Base-by-base conservation (phyloP, 2,329 filamentous ascomycete genomes). In the Venturiaceae sp. region DNA sequence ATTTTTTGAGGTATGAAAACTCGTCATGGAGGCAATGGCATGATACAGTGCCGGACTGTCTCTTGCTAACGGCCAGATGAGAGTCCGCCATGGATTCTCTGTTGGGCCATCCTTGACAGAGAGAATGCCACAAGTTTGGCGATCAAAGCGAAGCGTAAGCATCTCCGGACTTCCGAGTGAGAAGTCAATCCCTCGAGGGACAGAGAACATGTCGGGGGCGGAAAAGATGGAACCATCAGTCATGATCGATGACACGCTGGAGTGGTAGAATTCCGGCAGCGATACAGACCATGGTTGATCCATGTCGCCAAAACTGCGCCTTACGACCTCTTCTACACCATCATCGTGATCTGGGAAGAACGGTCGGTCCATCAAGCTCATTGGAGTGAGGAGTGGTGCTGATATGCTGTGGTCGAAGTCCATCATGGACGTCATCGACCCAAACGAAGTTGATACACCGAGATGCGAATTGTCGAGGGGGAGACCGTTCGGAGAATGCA, bases 41-140 rank as follows among this genome's bases (percentile, higher is more conserved):
- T 88, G 83, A 63, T 83, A 85, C 36, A 89, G 71, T 2, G 85
- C 84, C 2, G 83, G 82, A 3, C 80, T 85, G 53, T 83, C 77
- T 63, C 77, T 77, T 3, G 84, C 83, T 53, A 89, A 70, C 1
- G 86, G 85, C 83, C 84, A 87, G n/a, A 89, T 75, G 50, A 86
- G 73, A 5, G 80, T 87, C 30, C 84, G 78, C 86, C 86, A 89
- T 2, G 85, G 85, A 65, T 88, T 89, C 64, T 88, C 86, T 1
- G 77, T 81, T 6, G 79, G 77, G 0, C 85, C 85, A 67, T 88
- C 84, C 66, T 87, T 88, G 55, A 88, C 77, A 0, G 85, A 88
- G 21, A 88, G 73, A 53, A 89, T 86, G 3, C 84, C 84, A 66
- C 85, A 88, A 0, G 85, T 88, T 59, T 84, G 74, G 62, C 77